A percentile compares a stretch with the other conserved stretches of the same genome.
These are phyloP conservation scores for Candida sp. DNA, from an alignment of 1,139 yeast species.

Conservation along the genomic window DNA sequence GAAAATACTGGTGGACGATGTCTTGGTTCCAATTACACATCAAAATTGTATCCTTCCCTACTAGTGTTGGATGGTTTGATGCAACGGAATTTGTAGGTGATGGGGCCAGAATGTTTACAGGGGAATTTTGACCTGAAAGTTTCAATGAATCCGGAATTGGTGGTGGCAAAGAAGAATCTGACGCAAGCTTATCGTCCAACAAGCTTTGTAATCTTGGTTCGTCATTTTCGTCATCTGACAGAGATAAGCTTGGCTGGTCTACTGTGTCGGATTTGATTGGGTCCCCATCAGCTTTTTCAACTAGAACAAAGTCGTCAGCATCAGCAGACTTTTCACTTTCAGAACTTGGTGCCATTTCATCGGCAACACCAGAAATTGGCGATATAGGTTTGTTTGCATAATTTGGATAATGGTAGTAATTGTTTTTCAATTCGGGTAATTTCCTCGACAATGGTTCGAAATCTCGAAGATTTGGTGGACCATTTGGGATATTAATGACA, in stretches of 20 bases:
- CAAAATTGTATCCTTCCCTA: constrained; percentile 44
- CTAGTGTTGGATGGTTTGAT: constrained; percentile 19
- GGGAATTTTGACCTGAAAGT: constrained; percentile 21
- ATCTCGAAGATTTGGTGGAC: constrained; percentile 27
- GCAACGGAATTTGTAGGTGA: constrained; percentile 4
- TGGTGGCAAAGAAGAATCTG: constrained; percentile 10
- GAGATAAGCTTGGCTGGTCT: constrained; percentile 2
- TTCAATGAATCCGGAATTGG: constrained; percentile 17
- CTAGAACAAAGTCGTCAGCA: constrained; percentile 17
- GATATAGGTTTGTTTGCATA: constrained; percentile 13
- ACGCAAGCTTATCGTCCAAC: constrained; percentile 15
- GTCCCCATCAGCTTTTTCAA: constrained; percentile 10
- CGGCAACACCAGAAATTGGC: constrained; percentile 9
- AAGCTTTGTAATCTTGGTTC: constrained; percentile 19
- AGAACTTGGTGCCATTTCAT: constrained; percentile 5
- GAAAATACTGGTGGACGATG: constrained; percentile 48
- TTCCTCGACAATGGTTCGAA: constrained; percentile 25
- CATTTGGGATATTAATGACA: constrained; percentile 24
- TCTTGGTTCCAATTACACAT: constrained; percentile 71
- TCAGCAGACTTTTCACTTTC: constrained; percentile 6
- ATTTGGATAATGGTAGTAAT: constrained; percentile 29
- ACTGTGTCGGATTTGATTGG: constrained; percentile 2
- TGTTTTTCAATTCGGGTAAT: constrained; percentile 26
- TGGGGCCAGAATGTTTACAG: constrained; percentile 10
- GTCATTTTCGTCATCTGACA: constrained; percentile 18